Evolutionary conservation across 2,329 filamentous ascomycete genomes (phyloP), one percentile per base, ranked within the genome.

Genomic region (Xylariales sp.): DNA sequence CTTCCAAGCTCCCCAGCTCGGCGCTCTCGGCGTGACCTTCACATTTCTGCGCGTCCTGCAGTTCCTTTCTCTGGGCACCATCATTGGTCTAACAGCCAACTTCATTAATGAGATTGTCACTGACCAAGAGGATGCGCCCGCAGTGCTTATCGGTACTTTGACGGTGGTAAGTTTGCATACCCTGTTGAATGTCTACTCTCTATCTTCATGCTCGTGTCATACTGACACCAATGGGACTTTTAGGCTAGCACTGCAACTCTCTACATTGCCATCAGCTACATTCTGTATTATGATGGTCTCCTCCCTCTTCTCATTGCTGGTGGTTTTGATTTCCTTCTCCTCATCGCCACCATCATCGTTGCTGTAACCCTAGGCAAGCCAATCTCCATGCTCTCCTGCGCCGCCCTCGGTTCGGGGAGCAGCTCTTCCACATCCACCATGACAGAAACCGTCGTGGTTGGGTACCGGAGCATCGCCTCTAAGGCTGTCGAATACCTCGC

Each of bases 61-160:
- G 58, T 72, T 78, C 42, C 64, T 85, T 45, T 78, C 78, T 18
- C 82, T 95, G 55, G 70, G 93, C 41, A 70, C 81, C 41, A 80
- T 93, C 48, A 83, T 95, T 47, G 88, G 88, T 31, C 78, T 95
- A 59, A 81, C 81, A 1, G 78, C 84, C 53, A 88, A 90, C 62
- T 94, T 95, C 62, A 82, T 95, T 53, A 73, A 81, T 17, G 74
- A 86, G 50, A 88, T 94, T 57, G 78, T 88, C 30, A 66, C 70
- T 29, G 75, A 71, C 16, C 74, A 81, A 45, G 75, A 82, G 39
- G 70, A 76, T 20, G 79, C 85, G 0, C 86, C 88, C 0, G 69
- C 77, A 36, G 79, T 89, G 32, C 70, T 96, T 16, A 76, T 95
- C 20, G 88, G 81, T 20, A 88, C 87, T 4, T 72, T 95, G 45